Percentiles rank a stretch among this genome's conserved stretches.
phyloP scores from a whole-genome alignment of 2,329 filamentous ascomycete species.

The Aspergillus pseudoviridinutans region DNA sequence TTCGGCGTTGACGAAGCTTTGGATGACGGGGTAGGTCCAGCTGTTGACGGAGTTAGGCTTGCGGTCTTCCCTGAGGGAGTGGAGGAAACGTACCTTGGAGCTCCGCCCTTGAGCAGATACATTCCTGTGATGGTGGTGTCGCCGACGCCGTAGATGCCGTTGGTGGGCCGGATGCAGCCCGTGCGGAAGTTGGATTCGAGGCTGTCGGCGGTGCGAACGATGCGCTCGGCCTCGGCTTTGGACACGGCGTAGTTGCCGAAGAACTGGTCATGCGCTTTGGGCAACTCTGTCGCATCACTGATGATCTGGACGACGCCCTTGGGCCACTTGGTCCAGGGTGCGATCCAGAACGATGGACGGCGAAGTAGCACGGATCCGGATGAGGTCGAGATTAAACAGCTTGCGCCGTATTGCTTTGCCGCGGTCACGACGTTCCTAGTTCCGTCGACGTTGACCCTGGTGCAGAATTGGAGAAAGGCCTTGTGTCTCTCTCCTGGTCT shows the following conservation, averaged over 20 bases:
- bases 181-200: slow-evolving; percentile 44
- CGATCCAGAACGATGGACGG: slow-evolving; percentile 42
- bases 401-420: slow-evolving; percentile 45
- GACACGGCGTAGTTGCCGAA: slow-evolving; percentile 49
- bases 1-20: slow-evolving; percentile 49
- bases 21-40: slow-evolving; percentile 45
- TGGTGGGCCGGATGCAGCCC: slow-evolving; percentile 52
- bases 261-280: slow-evolving; percentile 42
- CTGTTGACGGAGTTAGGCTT: slow-evolving; percentile 12
- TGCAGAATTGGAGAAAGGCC: slow-evolving; percentile 44
- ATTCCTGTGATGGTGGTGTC: slow-evolving; percentile 36
- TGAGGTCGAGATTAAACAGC: slow-evolving; percentile 52
- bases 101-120: slow-evolving; percentile 36
- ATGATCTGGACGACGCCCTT: slow-evolving; percentile 44
- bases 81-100: slow-evolving; percentile 28
- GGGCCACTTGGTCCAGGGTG: slow-evolving; percentile 43
- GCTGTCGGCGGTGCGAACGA: slow-evolving; percentile 46
- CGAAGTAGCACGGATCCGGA: slow-evolving; percentile 47
- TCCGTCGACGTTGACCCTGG: slow-evolving; percentile 50
- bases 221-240: slow-evolving; percentile 51
- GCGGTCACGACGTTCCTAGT: slow-evolving; percentile 49
- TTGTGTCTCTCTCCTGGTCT: slow-evolving; percentile 48
- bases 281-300: slow-evolving; percentile 39
- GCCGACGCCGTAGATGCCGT: slow-evolving; percentile 51
- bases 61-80: too few relatives aligned